phyloP scores from a whole-genome alignment of 2,329 filamentous ascomycete species.

The Fusarium kyushuense region DNA sequence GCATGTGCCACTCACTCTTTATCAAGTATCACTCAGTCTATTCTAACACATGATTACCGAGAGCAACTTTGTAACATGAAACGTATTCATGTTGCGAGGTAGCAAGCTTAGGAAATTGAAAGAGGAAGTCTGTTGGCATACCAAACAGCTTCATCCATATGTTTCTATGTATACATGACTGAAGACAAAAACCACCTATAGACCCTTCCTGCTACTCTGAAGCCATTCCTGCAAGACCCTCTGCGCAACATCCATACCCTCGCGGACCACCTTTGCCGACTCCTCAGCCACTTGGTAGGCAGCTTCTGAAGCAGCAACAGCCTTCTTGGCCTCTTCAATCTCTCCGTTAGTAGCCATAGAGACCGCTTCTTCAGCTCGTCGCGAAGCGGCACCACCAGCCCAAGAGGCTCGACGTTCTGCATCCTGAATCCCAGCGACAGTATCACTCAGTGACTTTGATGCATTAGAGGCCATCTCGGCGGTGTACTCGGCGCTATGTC shows the following conservation, averaged over 20 bases:
- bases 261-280: constrained; percentile 12
- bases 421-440: constrained; percentile 15
- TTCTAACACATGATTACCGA: background rate
- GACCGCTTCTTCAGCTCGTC: constrained; percentile 26
- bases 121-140: background rate
- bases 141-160: background rate
- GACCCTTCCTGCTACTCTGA: constrained; percentile 27
- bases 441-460: constrained; percentile 2
- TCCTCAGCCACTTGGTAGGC: constrained; percentile 22
- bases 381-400: constrained; percentile 18
- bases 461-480: constrained; percentile 7
- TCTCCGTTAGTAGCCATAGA: constrained; percentile 27
- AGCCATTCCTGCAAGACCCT: constrained; percentile 32
- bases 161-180: too few relatives aligned
- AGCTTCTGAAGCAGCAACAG: constrained; percentile 20
- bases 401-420: constrained; percentile 16
- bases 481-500: constrained; percentile 6
- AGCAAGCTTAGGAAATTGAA: background rate
- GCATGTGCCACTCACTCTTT: background rate
- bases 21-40: accelerated
- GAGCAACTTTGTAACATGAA: background rate
- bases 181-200: background rate
- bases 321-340: constrained; percentile 11
- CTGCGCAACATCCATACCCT: constrained; percentile 27
- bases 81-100: too few relatives aligned